Conservation (phyloP, 2,329 filamentous ascomycete species). For the Aurifilum marmelostoma region DNA sequence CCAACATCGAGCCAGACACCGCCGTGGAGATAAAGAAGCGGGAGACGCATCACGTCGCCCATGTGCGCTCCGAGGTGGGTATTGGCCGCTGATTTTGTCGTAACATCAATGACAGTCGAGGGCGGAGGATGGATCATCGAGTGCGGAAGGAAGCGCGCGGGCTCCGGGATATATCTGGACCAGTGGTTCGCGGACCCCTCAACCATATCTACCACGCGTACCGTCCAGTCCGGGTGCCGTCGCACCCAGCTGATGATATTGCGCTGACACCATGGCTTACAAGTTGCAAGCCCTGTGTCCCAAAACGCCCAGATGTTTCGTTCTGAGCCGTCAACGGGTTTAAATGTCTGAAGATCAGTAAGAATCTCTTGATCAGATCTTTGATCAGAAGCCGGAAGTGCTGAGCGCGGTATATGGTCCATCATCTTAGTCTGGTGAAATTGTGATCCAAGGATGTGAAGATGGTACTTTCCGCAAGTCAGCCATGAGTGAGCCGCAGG, state of each 20-base stretch:
- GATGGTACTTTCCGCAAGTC: no score
- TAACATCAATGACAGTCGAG: background rate
- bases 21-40: slow-evolving; percentile 39
- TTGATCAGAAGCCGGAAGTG: background rate
- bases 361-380: slow-evolving; percentile 38
- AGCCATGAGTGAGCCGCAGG: background rate
- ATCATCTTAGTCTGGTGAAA: background rate
- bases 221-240: slow-evolving; percentile 45
- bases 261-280: slow-evolving; percentile 42
- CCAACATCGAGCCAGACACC: slow-evolving; percentile 46
- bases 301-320: slow-evolving; percentile 52
- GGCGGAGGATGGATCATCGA: background rate
- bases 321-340: slow-evolving; percentile 40
- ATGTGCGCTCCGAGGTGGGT: slow-evolving; percentile 41
- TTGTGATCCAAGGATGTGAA: no score
- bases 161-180: slow-evolving; percentile 32
- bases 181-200: slow-evolving; percentile 36
- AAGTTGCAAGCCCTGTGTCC: slow-evolving; percentile 43
- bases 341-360: slow-evolving; percentile 35
- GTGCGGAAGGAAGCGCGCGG: background rate
- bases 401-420: background rate
- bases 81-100: background rate
- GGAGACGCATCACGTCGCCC: slow-evolving; percentile 47
- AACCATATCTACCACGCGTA: slow-evolving; percentile 44
- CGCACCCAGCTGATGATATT: slow-evolving; percentile 48